Percentiles rank a stretch among this genome's conserved stretches.
These are phyloP conservation scores for Teunomyces barrocoloradensis DNA, from an alignment of 805 yeast genomes.

Conservation along the genomic window DNA sequence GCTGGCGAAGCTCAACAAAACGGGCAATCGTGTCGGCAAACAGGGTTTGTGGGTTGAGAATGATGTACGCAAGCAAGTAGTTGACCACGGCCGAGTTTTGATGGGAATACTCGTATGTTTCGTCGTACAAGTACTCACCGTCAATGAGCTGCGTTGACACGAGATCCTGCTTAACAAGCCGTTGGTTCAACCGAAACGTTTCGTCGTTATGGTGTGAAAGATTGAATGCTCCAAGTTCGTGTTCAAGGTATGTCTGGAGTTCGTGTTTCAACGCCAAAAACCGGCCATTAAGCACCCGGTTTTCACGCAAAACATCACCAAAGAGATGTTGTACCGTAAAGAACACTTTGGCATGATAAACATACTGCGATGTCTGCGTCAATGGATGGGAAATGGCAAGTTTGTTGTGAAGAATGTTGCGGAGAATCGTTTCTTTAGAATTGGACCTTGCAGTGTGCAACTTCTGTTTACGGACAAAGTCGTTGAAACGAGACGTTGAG, in stretches of 20 bases:
- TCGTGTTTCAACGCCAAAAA: slow-evolving; percentile 21
- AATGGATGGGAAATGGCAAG: slow-evolving; percentile 13
- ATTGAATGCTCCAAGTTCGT: slow-evolving; percentile 22
- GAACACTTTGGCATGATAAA: slow-evolving; percentile 34
- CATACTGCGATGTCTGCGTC: slow-evolving; percentile 23
- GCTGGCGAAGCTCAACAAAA: neutral
- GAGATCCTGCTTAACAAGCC: neutral
- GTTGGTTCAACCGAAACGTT: neutral
- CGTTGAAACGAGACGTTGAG: slow-evolving; percentile 19
- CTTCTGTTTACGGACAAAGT: slow-evolving; percentile 13
- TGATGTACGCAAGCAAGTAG: slow-evolving; percentile 29
- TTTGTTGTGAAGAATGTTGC: slow-evolving; percentile 28
- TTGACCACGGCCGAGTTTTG: slow-evolving; percentile 27
- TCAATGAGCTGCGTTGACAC: slow-evolving; percentile 9
- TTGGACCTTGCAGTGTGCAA: slow-evolving; percentile 17
- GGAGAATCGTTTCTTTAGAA: slow-evolving; percentile 24
- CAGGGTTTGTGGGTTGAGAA: slow-evolving; percentile 13
- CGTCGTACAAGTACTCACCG: slow-evolving; percentile 16
- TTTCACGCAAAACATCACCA: slow-evolving; percentile 13
- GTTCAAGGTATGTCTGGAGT: slow-evolving; percentile 24
- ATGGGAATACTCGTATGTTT: slow-evolving; percentile 12
- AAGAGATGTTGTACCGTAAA: slow-evolving; percentile 28
- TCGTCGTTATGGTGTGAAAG: slow-evolving; percentile 11
- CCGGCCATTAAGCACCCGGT: slow-evolving; percentile 11
- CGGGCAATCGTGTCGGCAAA: neutral